A percentile compares a stretch with the other conserved stretches of the same genome.
phyloP scores from a whole-genome alignment of 768 basidiomycete genomes.

The Collybia sordida region DNA sequence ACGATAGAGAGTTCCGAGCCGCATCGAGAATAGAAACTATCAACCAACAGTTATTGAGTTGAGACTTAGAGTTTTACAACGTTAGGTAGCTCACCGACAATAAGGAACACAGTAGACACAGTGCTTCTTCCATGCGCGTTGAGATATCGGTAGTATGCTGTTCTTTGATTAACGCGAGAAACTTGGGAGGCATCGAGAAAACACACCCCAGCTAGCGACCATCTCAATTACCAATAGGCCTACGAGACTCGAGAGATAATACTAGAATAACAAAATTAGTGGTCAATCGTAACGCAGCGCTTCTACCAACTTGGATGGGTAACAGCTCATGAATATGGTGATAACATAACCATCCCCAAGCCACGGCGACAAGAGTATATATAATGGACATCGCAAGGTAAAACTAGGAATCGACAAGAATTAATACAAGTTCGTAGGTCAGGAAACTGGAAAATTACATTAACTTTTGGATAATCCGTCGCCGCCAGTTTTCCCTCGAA shows the following conservation, averaged over 20 bases:
- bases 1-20: slow-evolving; percentile 89
- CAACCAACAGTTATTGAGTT: slow-evolving; percentile 5
- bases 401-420: slow-evolving; percentile 51
- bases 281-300: not conserved
- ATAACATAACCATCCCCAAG: slow-evolving; percentile 86
- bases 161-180: slow-evolving; percentile 7
- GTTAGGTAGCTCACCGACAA: slow-evolving; percentile 66
- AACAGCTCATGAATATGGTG: slow-evolving; percentile 79
- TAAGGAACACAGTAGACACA: slow-evolving; percentile 84
- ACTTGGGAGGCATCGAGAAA: not conserved
- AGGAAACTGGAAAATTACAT: slow-evolving; percentile 47
- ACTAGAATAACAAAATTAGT: slow-evolving; percentile 37
- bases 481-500: slow-evolving; percentile 90
- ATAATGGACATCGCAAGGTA: slow-evolving; percentile 82
- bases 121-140: slow-evolving; percentile 80
- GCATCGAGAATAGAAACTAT: slow-evolving; percentile 94
- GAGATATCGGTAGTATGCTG: slow-evolving; percentile 92
- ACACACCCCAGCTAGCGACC: slow-evolving; percentile 84
- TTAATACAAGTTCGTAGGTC: not conserved
- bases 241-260: slow-evolving; percentile 89
- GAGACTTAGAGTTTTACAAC: not conserved
- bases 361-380: slow-evolving; percentile 66
- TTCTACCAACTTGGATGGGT: slow-evolving; percentile 69
- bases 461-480: slow-evolving; percentile 96
- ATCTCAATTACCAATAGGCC: slow-evolving; percentile 90